Conservation (phyloP, 192 early-diverging fungal genomes). For the Radiomyces spectabilis region DNA sequence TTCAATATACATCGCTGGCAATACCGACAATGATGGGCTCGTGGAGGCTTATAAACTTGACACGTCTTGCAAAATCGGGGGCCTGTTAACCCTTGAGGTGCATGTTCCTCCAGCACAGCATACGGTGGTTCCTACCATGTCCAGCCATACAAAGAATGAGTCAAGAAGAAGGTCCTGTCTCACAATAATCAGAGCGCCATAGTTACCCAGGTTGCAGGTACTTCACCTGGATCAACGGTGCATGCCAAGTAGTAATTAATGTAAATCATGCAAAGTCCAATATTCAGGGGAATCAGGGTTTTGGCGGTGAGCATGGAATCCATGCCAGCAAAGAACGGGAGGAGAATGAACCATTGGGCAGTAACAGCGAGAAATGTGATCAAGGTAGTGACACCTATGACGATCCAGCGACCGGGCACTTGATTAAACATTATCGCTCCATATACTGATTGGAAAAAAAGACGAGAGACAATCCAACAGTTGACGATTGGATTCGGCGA, state of each 20-base stretch:
- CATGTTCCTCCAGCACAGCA: neutral
- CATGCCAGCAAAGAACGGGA: neutral
- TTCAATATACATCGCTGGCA: conserved; percentile 75
- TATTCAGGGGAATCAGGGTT: neutral
- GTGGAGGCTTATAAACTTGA: conserved; percentile 59
- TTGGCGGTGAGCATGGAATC: neutral
- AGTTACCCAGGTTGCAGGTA: conserved; percentile 1
- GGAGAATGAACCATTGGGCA: neutral
- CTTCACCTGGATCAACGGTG: neutral
- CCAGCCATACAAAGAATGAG: too few species aligned
- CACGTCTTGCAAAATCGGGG: conserved; percentile 67
- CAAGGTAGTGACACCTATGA: neutral
- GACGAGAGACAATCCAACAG: too few species aligned
- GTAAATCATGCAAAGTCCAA: neutral
- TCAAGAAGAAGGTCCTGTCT: too few species aligned
- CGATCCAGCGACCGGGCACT: neutral
- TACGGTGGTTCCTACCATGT: conserved; percentile 7
- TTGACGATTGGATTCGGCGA: too few species aligned
- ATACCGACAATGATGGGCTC: conserved; percentile 71
- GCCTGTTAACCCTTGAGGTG: conserved; percentile 10
- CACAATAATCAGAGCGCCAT: too few species aligned
- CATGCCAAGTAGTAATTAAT: conserved; percentile 2
- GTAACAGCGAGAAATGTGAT: neutral
- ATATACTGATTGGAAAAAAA: too few species aligned
- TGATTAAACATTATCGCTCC: too few species aligned